phyloP scores from a whole-genome alignment of 768 basidiomycete genomes.

The Tulasnella calospora region DNA sequence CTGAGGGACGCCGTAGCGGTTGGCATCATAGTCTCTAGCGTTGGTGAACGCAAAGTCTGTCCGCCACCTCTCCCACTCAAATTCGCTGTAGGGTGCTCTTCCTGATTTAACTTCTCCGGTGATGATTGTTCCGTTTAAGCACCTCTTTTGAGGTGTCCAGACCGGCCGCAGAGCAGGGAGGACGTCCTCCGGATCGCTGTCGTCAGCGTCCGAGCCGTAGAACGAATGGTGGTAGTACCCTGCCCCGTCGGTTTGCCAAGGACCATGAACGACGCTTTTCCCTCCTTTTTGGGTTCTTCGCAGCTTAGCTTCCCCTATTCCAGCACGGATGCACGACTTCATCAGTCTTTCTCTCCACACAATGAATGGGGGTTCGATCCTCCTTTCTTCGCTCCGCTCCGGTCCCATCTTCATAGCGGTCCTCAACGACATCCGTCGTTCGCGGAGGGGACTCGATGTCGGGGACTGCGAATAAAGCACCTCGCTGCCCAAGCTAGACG shows the following conservation, averaged over 20 bases:
- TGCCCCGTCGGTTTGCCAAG: not conserved
- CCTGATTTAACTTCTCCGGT: not conserved
- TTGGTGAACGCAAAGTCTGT: not conserved
- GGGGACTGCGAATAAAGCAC: not conserved
- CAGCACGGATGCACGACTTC: not conserved
- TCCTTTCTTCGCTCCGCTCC: not conserved
- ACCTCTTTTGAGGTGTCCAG: not conserved
- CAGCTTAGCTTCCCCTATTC: not conserved
- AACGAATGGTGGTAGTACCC: not conserved
- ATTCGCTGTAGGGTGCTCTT: not conserved
- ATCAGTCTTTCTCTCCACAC: not conserved
- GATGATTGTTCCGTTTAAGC: not conserved
- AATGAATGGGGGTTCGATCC: not conserved
- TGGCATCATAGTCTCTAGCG: not conserved
- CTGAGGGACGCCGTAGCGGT: not conserved
- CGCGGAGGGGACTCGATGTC: not conserved
- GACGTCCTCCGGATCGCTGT: not conserved
- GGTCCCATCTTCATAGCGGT: not conserved
- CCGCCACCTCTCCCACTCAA: not conserved
- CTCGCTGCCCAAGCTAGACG: not conserved
- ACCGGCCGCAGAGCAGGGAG: not conserved
- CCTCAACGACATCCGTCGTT: not conserved
- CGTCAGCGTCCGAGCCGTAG: not conserved
- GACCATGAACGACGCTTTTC: not conserved
- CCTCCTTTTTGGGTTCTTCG: not conserved